Evolutionary conservation across 305 asterid genomes (phyloP).

Genomic region (Withania somnifera): DNA sequence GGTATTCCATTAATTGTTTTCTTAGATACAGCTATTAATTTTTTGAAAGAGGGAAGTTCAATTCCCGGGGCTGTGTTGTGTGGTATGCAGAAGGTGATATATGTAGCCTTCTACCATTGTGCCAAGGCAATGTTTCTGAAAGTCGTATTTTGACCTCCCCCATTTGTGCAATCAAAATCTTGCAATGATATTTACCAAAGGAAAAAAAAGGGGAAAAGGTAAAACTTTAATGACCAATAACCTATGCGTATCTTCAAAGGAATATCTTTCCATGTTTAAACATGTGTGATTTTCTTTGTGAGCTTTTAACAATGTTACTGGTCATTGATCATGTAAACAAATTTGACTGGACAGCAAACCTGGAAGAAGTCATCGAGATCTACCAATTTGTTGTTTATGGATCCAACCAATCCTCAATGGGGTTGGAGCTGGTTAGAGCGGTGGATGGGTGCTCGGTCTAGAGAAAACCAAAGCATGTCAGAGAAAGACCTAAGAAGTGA

Average conservation of each 20-base stretch:
- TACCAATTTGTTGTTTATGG: slow-evolving; percentile 71
- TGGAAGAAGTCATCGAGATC: slow-evolving; percentile 81
- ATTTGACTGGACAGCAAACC: slow-evolving; percentile 48
- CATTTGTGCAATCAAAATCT: background rate
- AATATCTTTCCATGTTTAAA: background rate
- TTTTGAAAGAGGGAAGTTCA: background rate
- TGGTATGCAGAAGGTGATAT: background rate
- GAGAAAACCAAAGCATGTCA: slow-evolving; percentile 27
- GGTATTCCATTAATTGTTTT: slow-evolving; percentile 31
- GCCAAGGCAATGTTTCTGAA: background rate
- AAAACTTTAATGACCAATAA: background rate
- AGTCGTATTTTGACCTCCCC: background rate
- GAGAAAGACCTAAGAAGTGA: slow-evolving; percentile 55
- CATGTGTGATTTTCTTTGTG: background rate
- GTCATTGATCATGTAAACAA: background rate
- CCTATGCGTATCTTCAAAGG: background rate
- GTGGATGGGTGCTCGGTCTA: slow-evolving; percentile 81
- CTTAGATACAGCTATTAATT: background rate
- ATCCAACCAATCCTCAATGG: slow-evolving; percentile 97
- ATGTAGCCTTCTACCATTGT: background rate
- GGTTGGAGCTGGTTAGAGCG: slow-evolving; percentile 99
- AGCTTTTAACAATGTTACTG: background rate
- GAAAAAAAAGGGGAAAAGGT: background rate
- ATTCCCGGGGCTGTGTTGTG: background rate
- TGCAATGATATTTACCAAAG: background rate